These are phyloP conservation scores for Phytopythium aichiense DNA, from an alignment of 352 stramenopile species.

Conservation along the genomic window DNA sequence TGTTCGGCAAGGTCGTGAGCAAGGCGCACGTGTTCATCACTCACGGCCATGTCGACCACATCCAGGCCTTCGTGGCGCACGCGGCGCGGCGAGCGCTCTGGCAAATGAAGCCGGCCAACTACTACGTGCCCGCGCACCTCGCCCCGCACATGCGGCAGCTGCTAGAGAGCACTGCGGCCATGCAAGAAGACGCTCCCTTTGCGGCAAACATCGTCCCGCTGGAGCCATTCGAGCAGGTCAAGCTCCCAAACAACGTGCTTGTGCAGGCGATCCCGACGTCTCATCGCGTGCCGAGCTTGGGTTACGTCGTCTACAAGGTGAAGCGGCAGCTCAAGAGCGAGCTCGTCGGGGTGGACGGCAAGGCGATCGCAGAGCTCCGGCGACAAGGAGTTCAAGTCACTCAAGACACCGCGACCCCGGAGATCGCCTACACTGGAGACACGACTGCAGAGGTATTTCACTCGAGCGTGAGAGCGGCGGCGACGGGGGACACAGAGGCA, in stretches of 20 bases:
- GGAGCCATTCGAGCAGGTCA: constrained; percentile 43
- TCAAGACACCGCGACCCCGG: constrained; percentile 21
- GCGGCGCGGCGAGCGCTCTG: constrained; percentile 52
- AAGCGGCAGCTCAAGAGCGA: constrained; percentile 46
- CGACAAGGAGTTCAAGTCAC: constrained; percentile 47
- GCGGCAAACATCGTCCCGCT: constrained; percentile 44
- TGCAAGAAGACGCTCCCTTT: constrained; percentile 60
- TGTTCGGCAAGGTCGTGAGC: constrained; percentile 31
- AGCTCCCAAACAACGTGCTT: constrained; percentile 51
- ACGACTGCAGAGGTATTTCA: constrained; percentile 65
- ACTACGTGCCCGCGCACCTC: constrained; percentile 65
- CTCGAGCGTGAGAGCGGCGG: background rate
- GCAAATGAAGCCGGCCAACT: constrained; percentile 50
- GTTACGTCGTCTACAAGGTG: constrained; percentile 70
- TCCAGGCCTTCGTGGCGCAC: constrained; percentile 56
- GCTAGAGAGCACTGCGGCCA: constrained; percentile 42
- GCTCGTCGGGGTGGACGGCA: constrained; percentile 27
- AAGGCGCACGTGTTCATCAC: constrained; percentile 86
- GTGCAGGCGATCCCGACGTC: constrained; percentile 63
- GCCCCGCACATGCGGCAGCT: constrained; percentile 44
- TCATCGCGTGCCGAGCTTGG: constrained; percentile 74
- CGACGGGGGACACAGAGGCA: constrained; percentile 6
- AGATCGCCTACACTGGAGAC: constrained; percentile 84
- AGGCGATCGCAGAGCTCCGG: constrained; percentile 45
- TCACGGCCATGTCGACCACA: constrained; percentile 84